These are phyloP conservation scores for Suillus spraguei DNA, from an alignment of 768 basidiomycete species.

Conservation along the genomic window DNA sequence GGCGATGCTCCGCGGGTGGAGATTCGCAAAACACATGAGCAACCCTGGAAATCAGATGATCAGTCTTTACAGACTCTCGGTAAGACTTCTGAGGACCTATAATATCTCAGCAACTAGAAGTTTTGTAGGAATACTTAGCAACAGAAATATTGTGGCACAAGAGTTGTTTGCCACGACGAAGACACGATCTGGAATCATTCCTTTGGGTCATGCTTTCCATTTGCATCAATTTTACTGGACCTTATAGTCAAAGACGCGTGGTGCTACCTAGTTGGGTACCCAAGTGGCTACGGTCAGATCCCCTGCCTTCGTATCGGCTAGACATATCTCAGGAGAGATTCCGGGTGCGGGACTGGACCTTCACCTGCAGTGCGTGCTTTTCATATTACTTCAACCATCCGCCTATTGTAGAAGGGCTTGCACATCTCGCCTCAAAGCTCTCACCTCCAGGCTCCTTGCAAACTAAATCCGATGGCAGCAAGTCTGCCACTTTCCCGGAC, in stretches of 20 bases:
- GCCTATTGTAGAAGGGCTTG: neutral
- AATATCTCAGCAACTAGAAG: neutral
- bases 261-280: neutral
- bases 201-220: conserved; percentile 3
- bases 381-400: neutral
- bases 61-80: neutral
- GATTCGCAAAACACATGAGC: conserved; percentile 1
- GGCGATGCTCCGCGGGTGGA: conserved; percentile 1
- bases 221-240: neutral
- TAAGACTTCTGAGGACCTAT: neutral
- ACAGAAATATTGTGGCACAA: conserved; percentile 4
- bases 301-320: neutral
- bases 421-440: neutral
- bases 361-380: neutral
- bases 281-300: neutral
- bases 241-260: neutral
- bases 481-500: neutral
- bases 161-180: neutral
- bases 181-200: conserved; percentile 2
- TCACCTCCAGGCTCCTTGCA: neutral
- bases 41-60: neutral
- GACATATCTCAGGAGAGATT: neutral
- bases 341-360: neutral
- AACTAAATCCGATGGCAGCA: neutral
- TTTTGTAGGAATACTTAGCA: conserved; percentile 3